These are phyloP conservation scores for Cryptococcus sp. DNA, from an alignment of 1,284 basidiomycete species.

Conservation along the genomic window DNA sequence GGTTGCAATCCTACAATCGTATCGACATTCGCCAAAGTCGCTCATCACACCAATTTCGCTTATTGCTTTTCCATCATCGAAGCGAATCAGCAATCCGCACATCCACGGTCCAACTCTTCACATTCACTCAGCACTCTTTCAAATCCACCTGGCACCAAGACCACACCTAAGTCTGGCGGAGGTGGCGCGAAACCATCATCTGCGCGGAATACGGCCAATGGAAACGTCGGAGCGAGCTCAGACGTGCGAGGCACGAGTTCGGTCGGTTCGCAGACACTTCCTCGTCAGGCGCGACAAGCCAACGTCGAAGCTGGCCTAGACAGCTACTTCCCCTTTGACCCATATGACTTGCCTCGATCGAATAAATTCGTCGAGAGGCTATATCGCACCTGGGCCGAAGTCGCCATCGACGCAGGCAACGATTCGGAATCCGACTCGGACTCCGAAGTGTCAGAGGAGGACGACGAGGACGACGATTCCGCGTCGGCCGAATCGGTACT, in stretches of 20 bases:
- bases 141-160: conserved; percentile 16
- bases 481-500: conserved; percentile 43
- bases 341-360: conserved; percentile 77
- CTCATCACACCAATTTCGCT: conserved; percentile 85
- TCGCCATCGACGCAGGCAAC: conserved; percentile 50
- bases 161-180: neutral
- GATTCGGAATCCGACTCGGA: conserved; percentile 46
- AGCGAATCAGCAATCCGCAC: conserved; percentile 61
- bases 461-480: conserved; percentile 66
- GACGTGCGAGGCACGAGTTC: neutral
- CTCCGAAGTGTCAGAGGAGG: conserved; percentile 33
- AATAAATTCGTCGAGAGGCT: conserved; percentile 56
- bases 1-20: conserved; percentile 89
- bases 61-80: conserved; percentile 96
- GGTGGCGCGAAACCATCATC: neutral
- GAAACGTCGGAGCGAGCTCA: too few relatives aligned
- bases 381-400: conserved; percentile 61
- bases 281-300: conserved; percentile 44
- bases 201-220: too few relatives aligned
- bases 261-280: conserved; percentile 27
- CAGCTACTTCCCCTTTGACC: conserved; percentile 98
- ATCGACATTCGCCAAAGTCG: conserved; percentile 89
- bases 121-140: conserved; percentile 14
- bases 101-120: conserved; percentile 27
- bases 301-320: conserved; percentile 73